These are phyloP conservation scores for Purpureocillium takamizusanense DNA, from an alignment of 2,329 filamentous ascomycete genomes.

Conservation along the genomic window DNA sequence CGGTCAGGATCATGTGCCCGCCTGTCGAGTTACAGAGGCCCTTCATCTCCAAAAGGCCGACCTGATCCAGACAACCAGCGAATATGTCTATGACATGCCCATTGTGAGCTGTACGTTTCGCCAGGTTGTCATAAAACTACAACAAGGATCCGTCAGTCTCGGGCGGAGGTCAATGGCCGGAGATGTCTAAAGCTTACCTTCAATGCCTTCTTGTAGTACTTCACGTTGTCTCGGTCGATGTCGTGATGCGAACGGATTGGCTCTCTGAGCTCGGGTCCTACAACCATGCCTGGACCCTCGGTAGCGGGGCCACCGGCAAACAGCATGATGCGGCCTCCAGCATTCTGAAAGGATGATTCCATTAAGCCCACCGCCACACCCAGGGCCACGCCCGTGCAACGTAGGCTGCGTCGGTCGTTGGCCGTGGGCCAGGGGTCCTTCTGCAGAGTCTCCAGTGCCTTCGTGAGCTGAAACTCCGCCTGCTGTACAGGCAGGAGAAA, in stretches of 20 bases:
- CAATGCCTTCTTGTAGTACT: constrained; percentile 98
- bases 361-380: constrained; percentile 89
- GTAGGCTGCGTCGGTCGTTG: constrained; percentile 79
- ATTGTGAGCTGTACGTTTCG: constrained; percentile 91
- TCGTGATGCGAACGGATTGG: constrained; percentile 97
- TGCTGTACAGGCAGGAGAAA: constrained; percentile 93
- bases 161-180: no score
- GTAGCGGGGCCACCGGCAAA: constrained; percentile 93
- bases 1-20: constrained; percentile 95
- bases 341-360: constrained; percentile 92
- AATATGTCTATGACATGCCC: constrained; percentile 97
- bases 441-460: constrained; percentile 88
- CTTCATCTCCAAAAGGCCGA: constrained; percentile 97
- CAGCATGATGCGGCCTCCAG: constrained; percentile 91
- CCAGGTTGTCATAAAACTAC: constrained; percentile 88
- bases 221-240: constrained; percentile 97
- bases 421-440: constrained; percentile 97
- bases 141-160: not conserved
- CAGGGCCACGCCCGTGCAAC: constrained; percentile 92
- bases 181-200: constrained; percentile 48
- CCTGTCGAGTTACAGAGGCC: constrained; percentile 91
- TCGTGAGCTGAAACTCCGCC: constrained; percentile 95
- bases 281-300: constrained; percentile 93
- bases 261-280: constrained; percentile 89
- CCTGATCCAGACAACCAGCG: constrained; percentile 93